phyloP scores from a whole-genome alignment of 2,329 filamentous ascomycete genomes.

The Epichloe hybrida region DNA sequence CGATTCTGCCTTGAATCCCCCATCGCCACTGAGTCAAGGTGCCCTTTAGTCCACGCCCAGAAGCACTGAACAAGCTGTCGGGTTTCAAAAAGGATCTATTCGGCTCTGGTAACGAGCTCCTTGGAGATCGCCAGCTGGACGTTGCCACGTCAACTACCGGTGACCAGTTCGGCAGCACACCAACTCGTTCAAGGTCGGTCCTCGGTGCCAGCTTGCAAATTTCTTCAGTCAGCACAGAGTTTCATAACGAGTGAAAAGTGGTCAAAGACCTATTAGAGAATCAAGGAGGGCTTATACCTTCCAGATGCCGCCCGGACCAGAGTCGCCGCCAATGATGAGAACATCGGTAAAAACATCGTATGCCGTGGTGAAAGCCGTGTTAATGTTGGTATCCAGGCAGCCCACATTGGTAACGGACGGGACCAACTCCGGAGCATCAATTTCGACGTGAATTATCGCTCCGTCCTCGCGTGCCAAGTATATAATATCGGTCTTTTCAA shows the following conservation, averaged over 20 bases:
- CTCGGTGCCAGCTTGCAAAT: slow-evolving; percentile 38
- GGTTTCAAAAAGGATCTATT: slow-evolving; percentile 16
- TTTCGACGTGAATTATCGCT: slow-evolving; percentile 57
- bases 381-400: slow-evolving; percentile 56
- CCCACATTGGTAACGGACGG: slow-evolving; percentile 46
- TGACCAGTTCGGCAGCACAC: slow-evolving; percentile 49
- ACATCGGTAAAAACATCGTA: slow-evolving; percentile 57
- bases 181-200: slow-evolving; percentile 28
- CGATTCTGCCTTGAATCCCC: slow-evolving; percentile 54
- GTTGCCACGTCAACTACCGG: slow-evolving; percentile 42
- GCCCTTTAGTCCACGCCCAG: slow-evolving; percentile 48
- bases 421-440: slow-evolving; percentile 43
- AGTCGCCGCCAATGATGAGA: slow-evolving; percentile 66
- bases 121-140: background rate
- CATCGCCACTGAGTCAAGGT: slow-evolving; percentile 55
- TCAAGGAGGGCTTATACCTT: slow-evolving; percentile 31
- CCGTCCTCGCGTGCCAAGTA: slow-evolving; percentile 87
- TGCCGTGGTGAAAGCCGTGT: slow-evolving; percentile 69
- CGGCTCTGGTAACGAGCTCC: background rate
- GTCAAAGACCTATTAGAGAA: background rate
- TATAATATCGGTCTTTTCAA: slow-evolving; percentile 57
- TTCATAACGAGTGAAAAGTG: slow-evolving; percentile 5
- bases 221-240: background rate
- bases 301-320: slow-evolving; percentile 65
- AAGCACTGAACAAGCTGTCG: slow-evolving; percentile 52